phyloP scores from a whole-genome alignment of 2,329 filamentous ascomycete species.

The Colletotrichum spaethianum region DNA sequence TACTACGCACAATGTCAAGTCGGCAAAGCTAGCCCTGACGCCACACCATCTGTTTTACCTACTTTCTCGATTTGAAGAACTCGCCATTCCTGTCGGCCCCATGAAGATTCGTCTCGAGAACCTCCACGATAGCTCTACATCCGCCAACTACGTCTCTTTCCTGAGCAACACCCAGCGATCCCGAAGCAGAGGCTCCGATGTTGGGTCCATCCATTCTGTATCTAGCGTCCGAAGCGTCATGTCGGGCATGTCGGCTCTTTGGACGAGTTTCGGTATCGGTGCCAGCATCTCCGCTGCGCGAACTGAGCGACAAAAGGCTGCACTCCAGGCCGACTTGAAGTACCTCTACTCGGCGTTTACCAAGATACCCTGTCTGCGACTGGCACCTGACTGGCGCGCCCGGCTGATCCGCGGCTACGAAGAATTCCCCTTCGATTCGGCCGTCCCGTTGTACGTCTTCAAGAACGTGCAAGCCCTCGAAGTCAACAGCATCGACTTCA shows the following conservation, averaged over 20 bases:
- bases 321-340: slow-evolving; percentile 88
- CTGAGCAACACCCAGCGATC: slow-evolving; percentile 86
- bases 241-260: slow-evolving; percentile 95
- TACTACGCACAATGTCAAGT: slow-evolving; percentile 87
- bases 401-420: slow-evolving; percentile 93
- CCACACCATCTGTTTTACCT: slow-evolving; percentile 98
- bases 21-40: slow-evolving; percentile 91
- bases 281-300: slow-evolving; percentile 85
- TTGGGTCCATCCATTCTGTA: slow-evolving; percentile 93
- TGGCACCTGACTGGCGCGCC: slow-evolving; percentile 94
- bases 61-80: slow-evolving; percentile 93
- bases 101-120: slow-evolving; percentile 98
- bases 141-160: slow-evolving; percentile 96
- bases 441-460: slow-evolving; percentile 95
- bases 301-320: slow-evolving; percentile 90
- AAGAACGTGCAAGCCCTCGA: slow-evolving; percentile 96
- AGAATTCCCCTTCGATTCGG: slow-evolving; percentile 97
- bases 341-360: slow-evolving; percentile 99
- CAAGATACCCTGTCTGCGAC: slow-evolving; percentile 92
- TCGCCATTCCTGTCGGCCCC: slow-evolving; percentile 90
- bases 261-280: slow-evolving; percentile 88
- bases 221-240: slow-evolving; percentile 97
- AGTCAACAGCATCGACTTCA: slow-evolving; percentile 94
- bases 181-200: slow-evolving; percentile 84
- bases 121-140: slow-evolving; percentile 87